A percentile compares a stretch with the other conserved stretches of the same genome.
These are phyloP conservation scores for Serendipita sp. DNA, from an alignment of 768 basidiomycete genomes.

Conservation along the genomic window DNA sequence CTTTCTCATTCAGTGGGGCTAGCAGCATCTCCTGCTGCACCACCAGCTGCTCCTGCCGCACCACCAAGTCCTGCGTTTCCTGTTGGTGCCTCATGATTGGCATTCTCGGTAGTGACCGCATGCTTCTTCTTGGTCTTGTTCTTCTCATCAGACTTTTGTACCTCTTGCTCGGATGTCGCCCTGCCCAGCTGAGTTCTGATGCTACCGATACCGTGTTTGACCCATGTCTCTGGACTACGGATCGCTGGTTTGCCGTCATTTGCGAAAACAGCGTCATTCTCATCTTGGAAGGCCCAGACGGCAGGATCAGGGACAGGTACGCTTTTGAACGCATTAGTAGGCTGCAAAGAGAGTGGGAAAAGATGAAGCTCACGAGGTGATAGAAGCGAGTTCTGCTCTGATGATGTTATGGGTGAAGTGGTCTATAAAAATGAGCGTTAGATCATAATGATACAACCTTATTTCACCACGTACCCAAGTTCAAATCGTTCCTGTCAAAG, in stretches of 20 bases:
- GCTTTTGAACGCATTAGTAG: background rate
- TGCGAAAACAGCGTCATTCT: background rate
- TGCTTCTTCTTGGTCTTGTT: background rate
- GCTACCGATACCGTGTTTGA: background rate
- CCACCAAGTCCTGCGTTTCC: background rate
- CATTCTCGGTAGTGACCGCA: background rate
- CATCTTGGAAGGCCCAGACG: background rate
- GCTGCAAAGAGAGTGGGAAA: too few relatives aligned
- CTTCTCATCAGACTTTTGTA: background rate
- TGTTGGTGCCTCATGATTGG: background rate
- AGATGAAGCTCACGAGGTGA: background rate
- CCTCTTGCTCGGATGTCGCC: background rate
- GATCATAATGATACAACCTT: background rate
- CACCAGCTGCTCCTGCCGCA: background rate
- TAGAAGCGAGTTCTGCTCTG: conserved; percentile 17
- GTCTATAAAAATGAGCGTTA: conserved; percentile 35
- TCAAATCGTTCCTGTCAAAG: conserved; percentile 58
- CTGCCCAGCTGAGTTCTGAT: background rate
- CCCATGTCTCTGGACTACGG: background rate
- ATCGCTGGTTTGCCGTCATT: background rate
- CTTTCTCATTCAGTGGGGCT: background rate
- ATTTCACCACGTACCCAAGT: conserved; percentile 11
- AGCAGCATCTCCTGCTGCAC: background rate
- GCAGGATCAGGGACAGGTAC: background rate
- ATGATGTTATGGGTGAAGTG: conserved; percentile 58